phyloP scores from a whole-genome alignment of 2,329 filamentous ascomycete genomes.

The Pseudogymnoascus sp. region DNA sequence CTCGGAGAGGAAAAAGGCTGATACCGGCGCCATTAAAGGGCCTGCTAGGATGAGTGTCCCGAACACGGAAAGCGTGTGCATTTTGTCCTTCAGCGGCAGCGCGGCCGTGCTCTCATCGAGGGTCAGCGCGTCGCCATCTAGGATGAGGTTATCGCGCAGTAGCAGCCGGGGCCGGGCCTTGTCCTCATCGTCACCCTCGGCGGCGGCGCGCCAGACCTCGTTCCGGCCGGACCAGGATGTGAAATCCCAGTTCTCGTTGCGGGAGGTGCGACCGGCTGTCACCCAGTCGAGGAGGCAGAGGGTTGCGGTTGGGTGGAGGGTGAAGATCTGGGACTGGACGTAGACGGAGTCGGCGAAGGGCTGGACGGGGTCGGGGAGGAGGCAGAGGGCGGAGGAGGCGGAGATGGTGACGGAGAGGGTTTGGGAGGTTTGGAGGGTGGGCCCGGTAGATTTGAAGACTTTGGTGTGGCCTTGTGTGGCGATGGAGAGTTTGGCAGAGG shows the following conservation, averaged over 20 bases:
- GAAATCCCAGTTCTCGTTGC: slow-evolving; percentile 85
- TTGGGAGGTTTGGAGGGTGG: slow-evolving; percentile 49
- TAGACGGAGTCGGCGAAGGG: slow-evolving; percentile 81
- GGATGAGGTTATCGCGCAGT: slow-evolving; percentile 74
- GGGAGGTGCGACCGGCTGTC: slow-evolving; percentile 72
- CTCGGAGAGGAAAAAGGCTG: slow-evolving; percentile 67
- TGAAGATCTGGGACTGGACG: slow-evolving; percentile 74
- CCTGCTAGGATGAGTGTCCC: slow-evolving; percentile 81
- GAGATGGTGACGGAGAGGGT: slow-evolving; percentile 43
- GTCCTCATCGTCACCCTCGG: slow-evolving; percentile 16
- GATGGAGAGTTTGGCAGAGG: slow-evolving; percentile 56
- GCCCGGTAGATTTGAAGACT: slow-evolving; percentile 71
- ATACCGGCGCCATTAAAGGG: slow-evolving; percentile 54
- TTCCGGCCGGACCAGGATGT: slow-evolving; percentile 73
- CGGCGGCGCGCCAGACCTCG: slow-evolving; percentile 60
- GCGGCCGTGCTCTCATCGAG: slow-evolving; percentile 29
- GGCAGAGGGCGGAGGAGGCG: slow-evolving; percentile 46
- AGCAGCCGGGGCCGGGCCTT: slow-evolving; percentile 51
- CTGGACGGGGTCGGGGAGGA: slow-evolving; percentile 86
- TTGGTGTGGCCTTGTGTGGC: slow-evolving; percentile 81
- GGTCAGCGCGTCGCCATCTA: slow-evolving; percentile 48
- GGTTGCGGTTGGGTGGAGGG: slow-evolving; percentile 45
- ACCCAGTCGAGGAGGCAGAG: slow-evolving; percentile 92
- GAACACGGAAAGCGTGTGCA: slow-evolving; percentile 68
- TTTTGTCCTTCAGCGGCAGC: slow-evolving; percentile 44